Conservation (phyloP, 805 yeast genomes). For the Kodamaea restingae region DNA sequence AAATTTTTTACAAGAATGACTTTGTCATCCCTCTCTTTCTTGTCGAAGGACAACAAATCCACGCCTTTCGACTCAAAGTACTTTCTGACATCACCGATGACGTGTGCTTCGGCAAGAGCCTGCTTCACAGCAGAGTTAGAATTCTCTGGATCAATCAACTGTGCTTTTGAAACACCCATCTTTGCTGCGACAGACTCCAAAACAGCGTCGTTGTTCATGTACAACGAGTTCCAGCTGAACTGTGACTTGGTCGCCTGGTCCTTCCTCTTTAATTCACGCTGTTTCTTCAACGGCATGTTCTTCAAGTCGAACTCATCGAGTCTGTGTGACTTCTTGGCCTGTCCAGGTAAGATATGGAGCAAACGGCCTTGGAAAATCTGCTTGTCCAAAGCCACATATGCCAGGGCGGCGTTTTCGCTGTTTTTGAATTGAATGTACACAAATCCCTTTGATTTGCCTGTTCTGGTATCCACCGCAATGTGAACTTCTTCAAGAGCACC, state of each 20-base stretch:
- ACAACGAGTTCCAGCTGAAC: constrained; percentile 93
- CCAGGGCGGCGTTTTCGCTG: constrained; percentile 69
- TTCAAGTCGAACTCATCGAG: constrained; percentile 88
- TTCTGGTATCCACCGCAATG: constrained; percentile 84
- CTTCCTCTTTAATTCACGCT: constrained; percentile 76
- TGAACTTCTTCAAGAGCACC: constrained; percentile 88
- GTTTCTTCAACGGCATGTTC: constrained; percentile 89
- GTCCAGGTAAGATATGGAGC: constrained; percentile 83
- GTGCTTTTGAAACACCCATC: constrained; percentile 78
- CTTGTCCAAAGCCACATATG: constrained; percentile 73
- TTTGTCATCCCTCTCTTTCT: constrained; percentile 70
- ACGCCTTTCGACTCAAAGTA: constrained; percentile 85
- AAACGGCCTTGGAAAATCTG: constrained; percentile 92
- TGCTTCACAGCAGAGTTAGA: constrained; percentile 90
- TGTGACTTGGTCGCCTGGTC: constrained; percentile 80
- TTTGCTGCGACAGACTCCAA: constrained; percentile 82
- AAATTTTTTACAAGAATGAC: constrained; percentile 84
- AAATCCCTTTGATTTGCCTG: constrained; percentile 88
- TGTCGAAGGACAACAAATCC: constrained; percentile 67
- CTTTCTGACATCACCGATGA: constrained; percentile 82
- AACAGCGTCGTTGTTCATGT: constrained; percentile 87
- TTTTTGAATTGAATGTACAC: constrained; percentile 76
- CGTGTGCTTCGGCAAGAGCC: constrained; percentile 96
- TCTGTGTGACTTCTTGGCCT: constrained; percentile 73
- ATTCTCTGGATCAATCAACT: constrained; percentile 82